Conservation (phyloP, 2,329 filamentous ascomycete genomes). For the Xylariales sp. region DNA sequence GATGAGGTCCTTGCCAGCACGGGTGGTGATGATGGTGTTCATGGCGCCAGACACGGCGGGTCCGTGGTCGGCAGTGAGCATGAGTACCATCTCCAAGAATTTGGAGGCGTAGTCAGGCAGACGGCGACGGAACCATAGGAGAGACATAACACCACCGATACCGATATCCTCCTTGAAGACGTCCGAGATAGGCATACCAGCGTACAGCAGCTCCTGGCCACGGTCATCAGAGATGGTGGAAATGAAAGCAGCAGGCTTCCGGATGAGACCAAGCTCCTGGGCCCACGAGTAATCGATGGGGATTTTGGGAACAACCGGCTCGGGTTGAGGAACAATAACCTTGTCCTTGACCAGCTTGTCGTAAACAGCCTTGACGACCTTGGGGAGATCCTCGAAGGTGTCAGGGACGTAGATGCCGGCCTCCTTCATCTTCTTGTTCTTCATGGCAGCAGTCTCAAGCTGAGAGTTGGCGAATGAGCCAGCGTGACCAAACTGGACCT, state of each 20-base stretch:
- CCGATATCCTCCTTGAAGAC: conserved; percentile 99
- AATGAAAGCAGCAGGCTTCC: conserved; percentile 99
- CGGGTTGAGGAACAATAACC: conserved; percentile 77
- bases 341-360: conserved; percentile 80
- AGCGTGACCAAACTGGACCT: conserved; percentile 98
- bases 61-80: conserved; percentile 99
- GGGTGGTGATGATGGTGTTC: conserved; percentile 99
- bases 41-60: conserved; percentile 98
- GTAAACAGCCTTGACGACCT: conserved; percentile 74
- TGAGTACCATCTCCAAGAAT: conserved; percentile 99
- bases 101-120: conserved; percentile 95
- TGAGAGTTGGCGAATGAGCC: conserved; percentile 99
- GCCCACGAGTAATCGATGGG: conserved; percentile 99
- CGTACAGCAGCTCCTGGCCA: conserved; percentile 98
- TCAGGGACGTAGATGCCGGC: conserved; percentile 92
- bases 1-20: conserved; percentile 98
- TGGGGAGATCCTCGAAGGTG: conserved; percentile 93
- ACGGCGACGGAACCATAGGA: conserved; percentile 98
- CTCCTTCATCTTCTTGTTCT: conserved; percentile 96
- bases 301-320: conserved; percentile 96
- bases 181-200: conserved; percentile 99
- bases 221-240: conserved; percentile 99
- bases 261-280: conserved; percentile 97
- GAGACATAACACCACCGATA: conserved; percentile 99
- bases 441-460: conserved; percentile 91